Evolutionary conservation across 805 yeast species (phyloP).

Genomic region (Jamesozyma jinghongensis): DNA sequence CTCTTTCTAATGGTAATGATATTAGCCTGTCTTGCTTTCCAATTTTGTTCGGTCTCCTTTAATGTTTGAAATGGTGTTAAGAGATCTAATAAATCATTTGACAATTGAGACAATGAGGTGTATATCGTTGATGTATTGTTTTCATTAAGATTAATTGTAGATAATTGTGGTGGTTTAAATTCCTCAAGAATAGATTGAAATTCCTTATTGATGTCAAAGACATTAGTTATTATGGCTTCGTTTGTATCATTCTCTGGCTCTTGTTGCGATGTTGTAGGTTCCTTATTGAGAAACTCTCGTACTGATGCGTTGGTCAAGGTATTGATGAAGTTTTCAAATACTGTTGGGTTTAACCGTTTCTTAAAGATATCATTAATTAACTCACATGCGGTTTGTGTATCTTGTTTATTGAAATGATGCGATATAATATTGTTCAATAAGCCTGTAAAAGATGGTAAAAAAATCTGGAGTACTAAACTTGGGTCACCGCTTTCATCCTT

Average conservation of each 20-base stretch:
- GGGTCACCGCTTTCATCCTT: slow-evolving; percentile 29
- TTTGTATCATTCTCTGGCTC: background rate
- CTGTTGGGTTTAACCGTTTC: slow-evolving; percentile 1
- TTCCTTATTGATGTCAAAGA: slow-evolving; percentile 19
- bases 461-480: slow-evolving; percentile 14
- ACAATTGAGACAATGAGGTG: slow-evolving; percentile 7
- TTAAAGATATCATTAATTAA: slow-evolving; percentile 18
- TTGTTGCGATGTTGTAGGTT: background rate
- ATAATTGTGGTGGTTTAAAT: slow-evolving; percentile 10
- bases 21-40: slow-evolving; percentile 63
- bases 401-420: slow-evolving; percentile 9
- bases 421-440: slow-evolving; percentile 17
- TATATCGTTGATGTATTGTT: slow-evolving; percentile 4
- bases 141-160: background rate
- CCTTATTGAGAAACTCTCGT: background rate
- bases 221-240: no score
- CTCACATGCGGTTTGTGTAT: slow-evolving; percentile 18
- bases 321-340: slow-evolving; percentile 3
- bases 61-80: slow-evolving; percentile 43
- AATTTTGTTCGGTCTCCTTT: slow-evolving; percentile 82
- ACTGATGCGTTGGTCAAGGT: slow-evolving; percentile 1
- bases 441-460: slow-evolving; percentile 28
- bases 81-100: slow-evolving; percentile 22
- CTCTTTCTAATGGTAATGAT: slow-evolving; percentile 47
- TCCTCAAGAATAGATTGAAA: slow-evolving; percentile 13